Conservation (phyloP, 164 flowering plant genomes). For the Umbilicus rupestris region DNA sequence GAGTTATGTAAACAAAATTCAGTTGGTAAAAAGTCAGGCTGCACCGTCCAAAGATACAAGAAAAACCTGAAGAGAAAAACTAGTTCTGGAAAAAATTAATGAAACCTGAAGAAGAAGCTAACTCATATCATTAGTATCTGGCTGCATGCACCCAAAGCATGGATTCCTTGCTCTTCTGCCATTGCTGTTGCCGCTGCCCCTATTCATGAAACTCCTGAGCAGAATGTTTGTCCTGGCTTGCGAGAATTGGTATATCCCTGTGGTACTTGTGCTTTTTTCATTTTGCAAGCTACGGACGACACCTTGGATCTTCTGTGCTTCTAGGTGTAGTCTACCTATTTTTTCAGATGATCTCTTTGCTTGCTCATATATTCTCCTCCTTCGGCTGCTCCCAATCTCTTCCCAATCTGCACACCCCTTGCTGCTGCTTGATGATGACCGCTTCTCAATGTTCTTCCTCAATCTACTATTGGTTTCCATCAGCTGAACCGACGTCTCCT, state of each 20-base stretch:
- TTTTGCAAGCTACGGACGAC: constrained; percentile 55
- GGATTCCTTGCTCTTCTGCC: constrained; percentile 34
- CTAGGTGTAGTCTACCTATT: constrained; percentile 67
- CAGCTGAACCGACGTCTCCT: too few relatives aligned
- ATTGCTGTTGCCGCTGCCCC: constrained; percentile 22
- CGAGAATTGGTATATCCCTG: constrained; percentile 17
- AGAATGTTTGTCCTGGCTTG: constrained; percentile 30
- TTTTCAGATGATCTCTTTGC: constrained; percentile 64
- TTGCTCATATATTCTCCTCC: constrained; percentile 38
- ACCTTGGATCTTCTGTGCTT: too few relatives aligned
- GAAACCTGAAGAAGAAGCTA: too few relatives aligned
- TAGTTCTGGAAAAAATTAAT: too few relatives aligned
- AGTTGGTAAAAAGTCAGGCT: too few relatives aligned
- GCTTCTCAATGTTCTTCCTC: too few relatives aligned
- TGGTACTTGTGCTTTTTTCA: constrained; percentile 28
- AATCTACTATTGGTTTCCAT: too few relatives aligned
- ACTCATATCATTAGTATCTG: too few relatives aligned
- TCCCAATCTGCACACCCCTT: constrained; percentile 16
- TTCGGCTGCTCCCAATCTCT: constrained; percentile 21
- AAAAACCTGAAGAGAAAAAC: too few relatives aligned
- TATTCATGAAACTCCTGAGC: constrained; percentile 50
- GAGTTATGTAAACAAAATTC: too few relatives aligned
- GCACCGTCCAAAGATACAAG: too few relatives aligned
- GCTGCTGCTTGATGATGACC: constrained; percentile 16
- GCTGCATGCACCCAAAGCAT: constrained; percentile 35